Percentiles rank a stretch among this genome's conserved stretches.
phyloP scores from a whole-genome alignment of 2,329 filamentous ascomycete genomes.

The Pyrenochaeta sp. region DNA sequence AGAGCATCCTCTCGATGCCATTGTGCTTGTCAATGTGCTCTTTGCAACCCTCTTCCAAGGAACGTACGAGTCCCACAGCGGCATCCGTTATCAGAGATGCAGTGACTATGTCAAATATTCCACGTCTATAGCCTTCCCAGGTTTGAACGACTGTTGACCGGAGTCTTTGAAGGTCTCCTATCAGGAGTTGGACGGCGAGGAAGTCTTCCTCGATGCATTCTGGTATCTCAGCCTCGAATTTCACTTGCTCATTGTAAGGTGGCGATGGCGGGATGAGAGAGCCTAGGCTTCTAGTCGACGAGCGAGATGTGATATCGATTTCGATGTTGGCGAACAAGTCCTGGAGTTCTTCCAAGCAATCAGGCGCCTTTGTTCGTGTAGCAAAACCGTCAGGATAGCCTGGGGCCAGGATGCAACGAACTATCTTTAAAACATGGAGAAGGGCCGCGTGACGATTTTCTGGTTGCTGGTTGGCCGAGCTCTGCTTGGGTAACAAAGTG shows the following conservation, averaged over 20 bases:
- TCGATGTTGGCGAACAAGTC: slow-evolving; percentile 50
- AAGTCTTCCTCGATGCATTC: slow-evolving; percentile 12
- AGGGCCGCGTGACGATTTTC: slow-evolving; percentile 47
- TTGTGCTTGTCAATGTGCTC: slow-evolving; percentile 9
- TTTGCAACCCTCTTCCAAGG: slow-evolving; percentile 20
- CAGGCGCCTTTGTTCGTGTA: not conserved
- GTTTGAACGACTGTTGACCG: slow-evolving; percentile 17
- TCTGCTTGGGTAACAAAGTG: slow-evolving; percentile 17
- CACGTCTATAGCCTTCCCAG: slow-evolving; percentile 22
- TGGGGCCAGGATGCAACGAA: slow-evolving; percentile 41
- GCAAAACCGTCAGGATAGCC: not conserved
- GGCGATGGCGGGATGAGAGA: not conserved
- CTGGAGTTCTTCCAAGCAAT: slow-evolving; percentile 6
- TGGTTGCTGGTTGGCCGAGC: slow-evolving; percentile 16
- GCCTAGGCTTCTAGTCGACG: not conserved
- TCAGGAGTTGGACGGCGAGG: slow-evolving; percentile 16
- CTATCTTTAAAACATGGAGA: slow-evolving; percentile 45
- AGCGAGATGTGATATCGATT: slow-evolving; percentile 29
- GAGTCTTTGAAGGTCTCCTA: slow-evolving; percentile 16
- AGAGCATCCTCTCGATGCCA: slow-evolving; percentile 14
- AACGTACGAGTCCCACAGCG: slow-evolving; percentile 26
- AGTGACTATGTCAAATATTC: slow-evolving; percentile 18
- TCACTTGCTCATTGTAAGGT: not conserved
- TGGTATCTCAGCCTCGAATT: slow-evolving; percentile 11
- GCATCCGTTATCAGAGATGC: slow-evolving; percentile 28